Conservation (phyloP, 2,329 filamentous ascomycete genomes). For the Stagonosporopsis cucurbitacearum region DNA sequence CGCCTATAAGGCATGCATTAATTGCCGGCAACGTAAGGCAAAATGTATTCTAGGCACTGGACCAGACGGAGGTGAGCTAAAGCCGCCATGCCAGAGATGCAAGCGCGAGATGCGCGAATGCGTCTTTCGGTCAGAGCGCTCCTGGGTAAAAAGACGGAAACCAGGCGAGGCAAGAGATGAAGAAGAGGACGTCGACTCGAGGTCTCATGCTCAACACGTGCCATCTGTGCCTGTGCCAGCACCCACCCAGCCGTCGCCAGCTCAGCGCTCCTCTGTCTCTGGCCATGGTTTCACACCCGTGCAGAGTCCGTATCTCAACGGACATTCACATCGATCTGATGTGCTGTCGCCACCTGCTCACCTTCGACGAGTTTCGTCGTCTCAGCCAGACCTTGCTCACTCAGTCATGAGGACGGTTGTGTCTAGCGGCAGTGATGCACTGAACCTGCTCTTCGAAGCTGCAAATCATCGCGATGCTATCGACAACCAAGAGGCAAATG, state of each 20-base stretch:
- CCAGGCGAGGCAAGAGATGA: constrained; percentile 38
- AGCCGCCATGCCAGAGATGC: constrained; percentile 57
- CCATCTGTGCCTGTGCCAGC: constrained; percentile 18
- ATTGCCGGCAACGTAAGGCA: constrained; percentile 60
- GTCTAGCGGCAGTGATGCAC: constrained; percentile 60
- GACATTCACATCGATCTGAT: constrained; percentile 32
- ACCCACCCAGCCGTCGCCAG: constrained; percentile 26
- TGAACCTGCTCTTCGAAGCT: constrained; percentile 61
- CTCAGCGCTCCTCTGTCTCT: constrained; percentile 35
- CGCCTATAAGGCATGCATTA: constrained; percentile 62
- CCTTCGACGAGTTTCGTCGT: constrained; percentile 42
- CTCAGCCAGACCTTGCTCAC: constrained; percentile 46
- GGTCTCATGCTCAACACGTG: constrained; percentile 12
- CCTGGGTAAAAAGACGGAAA: constrained; percentile 49
- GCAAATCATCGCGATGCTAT: constrained; percentile 50
- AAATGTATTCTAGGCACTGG: constrained; percentile 58
- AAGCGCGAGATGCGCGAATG: constrained; percentile 59
- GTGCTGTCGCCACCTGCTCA: constrained; percentile 39
- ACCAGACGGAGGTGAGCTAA: constrained; percentile 51
- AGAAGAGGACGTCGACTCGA: constrained; percentile 23
- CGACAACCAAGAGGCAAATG: constrained; percentile 39
- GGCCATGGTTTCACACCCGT: constrained; percentile 34
- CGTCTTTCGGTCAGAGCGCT: constrained; percentile 52
- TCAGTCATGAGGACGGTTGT: constrained; percentile 59
- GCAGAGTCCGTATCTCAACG: constrained; percentile 35